Conservation (phyloP, 2,329 filamentous ascomycete genomes). For the Fusarium brachygibbosum region DNA sequence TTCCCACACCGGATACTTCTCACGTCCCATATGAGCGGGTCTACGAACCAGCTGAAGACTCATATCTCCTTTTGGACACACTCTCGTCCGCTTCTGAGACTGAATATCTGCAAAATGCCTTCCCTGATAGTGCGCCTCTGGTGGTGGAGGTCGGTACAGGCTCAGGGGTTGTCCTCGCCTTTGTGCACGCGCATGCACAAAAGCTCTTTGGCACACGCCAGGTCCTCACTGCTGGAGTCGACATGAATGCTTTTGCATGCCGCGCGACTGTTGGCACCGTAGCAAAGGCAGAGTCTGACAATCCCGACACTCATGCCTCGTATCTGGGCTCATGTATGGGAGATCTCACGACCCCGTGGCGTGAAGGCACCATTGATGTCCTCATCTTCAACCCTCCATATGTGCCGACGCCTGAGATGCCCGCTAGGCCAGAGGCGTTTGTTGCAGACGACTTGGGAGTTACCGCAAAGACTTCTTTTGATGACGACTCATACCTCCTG, state of each 20-base stretch:
- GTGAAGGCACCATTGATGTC: constrained; percentile 75
- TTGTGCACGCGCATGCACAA: constrained; percentile 80
- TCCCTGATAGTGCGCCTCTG: constrained; percentile 69
- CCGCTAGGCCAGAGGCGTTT: constrained; percentile 61
- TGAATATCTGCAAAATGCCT: constrained; percentile 75
- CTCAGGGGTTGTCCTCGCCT: constrained; percentile 93
- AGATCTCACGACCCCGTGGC: constrained; percentile 76
- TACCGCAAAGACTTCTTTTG: constrained; percentile 67
- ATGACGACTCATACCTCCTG: constrained; percentile 85
- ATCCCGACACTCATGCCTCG: constrained; percentile 56
- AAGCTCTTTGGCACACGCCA: constrained; percentile 79
- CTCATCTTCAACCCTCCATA: constrained; percentile 98
- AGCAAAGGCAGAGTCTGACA: constrained; percentile 56
- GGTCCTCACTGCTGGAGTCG: constrained; percentile 80
- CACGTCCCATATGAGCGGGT: constrained; percentile 90
- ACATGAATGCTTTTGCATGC: constrained; percentile 90
- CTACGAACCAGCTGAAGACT: constrained; percentile 97
- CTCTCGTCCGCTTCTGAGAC: constrained; percentile 79
- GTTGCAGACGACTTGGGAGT: constrained; percentile 43
- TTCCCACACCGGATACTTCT: constrained; percentile 92
- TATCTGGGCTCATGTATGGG: constrained; percentile 77
- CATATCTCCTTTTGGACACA: constrained; percentile 92
- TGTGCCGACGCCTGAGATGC: constrained; percentile 85
- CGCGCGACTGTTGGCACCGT: constrained; percentile 80
- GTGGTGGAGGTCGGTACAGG: constrained; percentile 90